Evolutionary conservation across 2,329 filamentous ascomycete genomes (phyloP).

Genomic region (Trichoderma hamatum): DNA sequence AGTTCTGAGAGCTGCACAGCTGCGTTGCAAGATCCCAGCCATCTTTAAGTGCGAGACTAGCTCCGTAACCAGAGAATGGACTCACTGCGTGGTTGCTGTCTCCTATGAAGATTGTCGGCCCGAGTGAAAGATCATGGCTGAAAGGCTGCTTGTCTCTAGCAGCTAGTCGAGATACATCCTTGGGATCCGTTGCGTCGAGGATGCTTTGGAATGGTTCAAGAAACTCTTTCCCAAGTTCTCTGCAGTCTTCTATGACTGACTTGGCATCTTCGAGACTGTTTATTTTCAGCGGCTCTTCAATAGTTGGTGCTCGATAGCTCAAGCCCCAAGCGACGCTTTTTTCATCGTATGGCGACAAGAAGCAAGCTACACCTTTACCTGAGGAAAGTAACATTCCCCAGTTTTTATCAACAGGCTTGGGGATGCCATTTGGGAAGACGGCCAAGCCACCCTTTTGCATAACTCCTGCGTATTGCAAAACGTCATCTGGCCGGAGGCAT

Average conservation of each 20-base stretch:
- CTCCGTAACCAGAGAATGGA: conserved; percentile 50
- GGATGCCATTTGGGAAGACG: conserved; percentile 40
- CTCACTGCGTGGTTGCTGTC: conserved; percentile 51
- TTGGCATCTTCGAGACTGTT: not conserved
- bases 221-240: conserved; percentile 38
- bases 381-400: conserved; percentile 47
- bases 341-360: conserved; percentile 49
- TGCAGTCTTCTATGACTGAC: not conserved
- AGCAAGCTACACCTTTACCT: conserved; percentile 45
- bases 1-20: conserved; percentile 33
- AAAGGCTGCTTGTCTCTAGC: conserved; percentile 49
- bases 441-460: conserved; percentile 45
- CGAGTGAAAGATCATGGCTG: conserved; percentile 31
- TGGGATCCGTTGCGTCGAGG: conserved; percentile 41
- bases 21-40: conserved; percentile 46
- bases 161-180: conserved; percentile 42
- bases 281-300: not conserved
- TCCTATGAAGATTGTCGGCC: conserved; percentile 46
- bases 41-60: conserved; percentile 49
- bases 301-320: conserved; percentile 34
- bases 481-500: conserved; percentile 44
- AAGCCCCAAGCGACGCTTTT: conserved; percentile 48
- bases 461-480: conserved; percentile 45
- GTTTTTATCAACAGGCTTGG: conserved; percentile 40
- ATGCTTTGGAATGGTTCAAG: conserved; percentile 43